These are phyloP conservation scores for Boechera divaricarpa DNA, from an alignment of 345 rosid species.

Conservation along the genomic window DNA sequence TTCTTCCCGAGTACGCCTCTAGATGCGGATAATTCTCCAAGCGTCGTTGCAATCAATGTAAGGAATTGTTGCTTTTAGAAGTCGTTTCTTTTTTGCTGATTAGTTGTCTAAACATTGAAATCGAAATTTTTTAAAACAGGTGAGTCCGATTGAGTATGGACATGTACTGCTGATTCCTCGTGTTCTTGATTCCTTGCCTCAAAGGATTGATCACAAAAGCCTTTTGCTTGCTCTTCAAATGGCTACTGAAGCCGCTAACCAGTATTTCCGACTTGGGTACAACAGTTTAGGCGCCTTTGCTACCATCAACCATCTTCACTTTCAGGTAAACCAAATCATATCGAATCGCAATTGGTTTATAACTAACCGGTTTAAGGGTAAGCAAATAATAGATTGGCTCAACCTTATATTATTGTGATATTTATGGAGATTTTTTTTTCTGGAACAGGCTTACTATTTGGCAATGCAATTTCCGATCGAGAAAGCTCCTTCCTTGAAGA, in stretches of 20 bases:
- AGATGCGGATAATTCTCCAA: constrained; percentile 73
- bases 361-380: not conserved
- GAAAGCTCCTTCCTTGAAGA: constrained; percentile 72
- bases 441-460: constrained; percentile 80
- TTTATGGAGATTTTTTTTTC: not conserved
- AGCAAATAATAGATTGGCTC: not conserved
- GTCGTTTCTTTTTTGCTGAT: not conserved
- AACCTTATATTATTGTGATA: not conserved
- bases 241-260: constrained; percentile 85
- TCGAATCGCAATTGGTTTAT: not conserved
- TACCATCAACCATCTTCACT: constrained; percentile 97
- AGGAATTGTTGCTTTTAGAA: constrained; percentile 5
- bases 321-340: constrained; percentile 62
- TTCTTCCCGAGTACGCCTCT: constrained; percentile 69
- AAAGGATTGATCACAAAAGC: constrained; percentile 88
- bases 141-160: constrained; percentile 97
- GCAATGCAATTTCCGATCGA: constrained; percentile 83
- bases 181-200: constrained; percentile 86
- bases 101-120: not conserved
- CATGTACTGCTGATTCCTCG: constrained; percentile 92
- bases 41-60: constrained; percentile 95
- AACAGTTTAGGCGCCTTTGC: constrained; percentile 99
- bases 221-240: constrained; percentile 82
- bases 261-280: constrained; percentile 87
- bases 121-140: constrained; percentile 52